A percentile compares a stretch with the other conserved stretches of the same genome.
Evolutionary conservation across 441 rosid species (phyloP).

Genomic region (Viola pubescens): DNA sequence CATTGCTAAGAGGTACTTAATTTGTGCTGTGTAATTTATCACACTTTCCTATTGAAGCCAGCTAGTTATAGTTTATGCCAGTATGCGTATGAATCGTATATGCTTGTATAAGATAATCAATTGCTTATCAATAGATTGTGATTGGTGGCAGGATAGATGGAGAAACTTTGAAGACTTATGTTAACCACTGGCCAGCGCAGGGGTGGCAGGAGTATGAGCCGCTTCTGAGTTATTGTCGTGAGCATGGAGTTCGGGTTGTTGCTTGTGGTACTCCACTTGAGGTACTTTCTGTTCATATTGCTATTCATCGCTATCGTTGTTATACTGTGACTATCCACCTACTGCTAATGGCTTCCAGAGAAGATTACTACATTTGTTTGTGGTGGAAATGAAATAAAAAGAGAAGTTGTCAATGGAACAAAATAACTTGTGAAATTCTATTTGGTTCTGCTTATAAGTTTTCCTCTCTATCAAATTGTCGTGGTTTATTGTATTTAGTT

Average conservation of each 20-base stretch:
- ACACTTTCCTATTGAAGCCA: no score
- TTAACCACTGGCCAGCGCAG: constrained; percentile 61
- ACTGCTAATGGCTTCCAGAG: not conserved
- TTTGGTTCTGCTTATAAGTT: not conserved
- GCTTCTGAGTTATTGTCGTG: constrained; percentile 71
- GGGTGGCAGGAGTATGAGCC: constrained; percentile 85
- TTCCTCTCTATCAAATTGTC: not conserved
- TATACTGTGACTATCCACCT: not conserved
- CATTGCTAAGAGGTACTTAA: constrained; percentile 50
- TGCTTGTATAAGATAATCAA: no score
- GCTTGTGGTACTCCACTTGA: constrained; percentile 87
- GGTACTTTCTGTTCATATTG: constrained; percentile 32
- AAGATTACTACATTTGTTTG: not conserved
- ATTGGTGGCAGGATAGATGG: constrained; percentile 68
- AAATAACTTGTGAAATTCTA: no score
- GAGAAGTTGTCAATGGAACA: no score
- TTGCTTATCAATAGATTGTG: not conserved
- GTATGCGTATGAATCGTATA: no score
- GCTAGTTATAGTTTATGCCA: not conserved
- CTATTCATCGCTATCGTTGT: not conserved
- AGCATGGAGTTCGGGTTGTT: constrained; percentile 57
- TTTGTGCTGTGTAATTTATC: no score
- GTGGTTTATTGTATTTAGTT: not conserved
- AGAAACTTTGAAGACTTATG: constrained; percentile 53
- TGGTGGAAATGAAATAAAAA: no score